phyloP scores from a whole-genome alignment of 345 rosid species.

The Raphanus sativus region DNA sequence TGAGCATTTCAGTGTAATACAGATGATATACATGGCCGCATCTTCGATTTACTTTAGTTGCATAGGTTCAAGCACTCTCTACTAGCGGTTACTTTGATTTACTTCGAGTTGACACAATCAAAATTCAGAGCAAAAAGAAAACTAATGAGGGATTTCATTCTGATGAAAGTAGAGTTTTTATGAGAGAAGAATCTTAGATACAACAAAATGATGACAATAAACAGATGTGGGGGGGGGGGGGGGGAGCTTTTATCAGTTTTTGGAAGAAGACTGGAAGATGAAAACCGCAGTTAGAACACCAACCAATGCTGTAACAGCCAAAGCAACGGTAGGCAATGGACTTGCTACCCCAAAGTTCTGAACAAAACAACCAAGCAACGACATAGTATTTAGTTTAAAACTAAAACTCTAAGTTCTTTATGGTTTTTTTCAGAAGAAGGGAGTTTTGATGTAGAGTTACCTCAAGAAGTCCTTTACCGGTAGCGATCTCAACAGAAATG shows the following conservation, averaged over 20 bases:
- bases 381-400: background rate
- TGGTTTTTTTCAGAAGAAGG: background rate
- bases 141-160: background rate
- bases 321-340: background rate
- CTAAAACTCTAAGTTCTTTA: background rate
- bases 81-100: background rate
- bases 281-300: conserved; percentile 60
- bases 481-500: conserved; percentile 65
- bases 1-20: background rate
- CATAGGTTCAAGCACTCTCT: background rate
- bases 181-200: background rate
- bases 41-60: background rate
- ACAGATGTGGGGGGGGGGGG: background rate
- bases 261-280: conserved; percentile 88
- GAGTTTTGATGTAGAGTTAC: conserved; percentile 39
- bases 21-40: background rate
- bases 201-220: background rate
- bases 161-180: background rate
- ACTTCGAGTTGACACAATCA: background rate
- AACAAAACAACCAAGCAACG: background rate
- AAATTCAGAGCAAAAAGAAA: background rate
- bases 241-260: conserved; percentile 40
- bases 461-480: conserved; percentile 92
- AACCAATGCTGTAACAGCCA: conserved; percentile 1
- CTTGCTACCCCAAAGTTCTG: conserved; percentile 57